Evolutionary conservation across 768 basidiomycete species (phyloP).

Genomic region (Asterophora parasitica): DNA sequence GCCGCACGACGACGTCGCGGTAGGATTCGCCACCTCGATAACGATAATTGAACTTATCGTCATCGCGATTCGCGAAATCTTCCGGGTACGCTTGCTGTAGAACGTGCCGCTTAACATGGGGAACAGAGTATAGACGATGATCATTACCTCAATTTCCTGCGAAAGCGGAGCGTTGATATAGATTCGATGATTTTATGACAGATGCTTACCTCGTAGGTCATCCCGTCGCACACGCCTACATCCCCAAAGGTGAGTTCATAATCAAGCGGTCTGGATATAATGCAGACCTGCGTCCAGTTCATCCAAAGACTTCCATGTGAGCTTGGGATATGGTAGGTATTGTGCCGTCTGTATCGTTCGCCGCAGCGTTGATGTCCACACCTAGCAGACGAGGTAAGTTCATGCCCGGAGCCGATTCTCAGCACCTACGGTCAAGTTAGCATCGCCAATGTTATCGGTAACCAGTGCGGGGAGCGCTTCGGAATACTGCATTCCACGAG

Average conservation of each 20-base stretch:
- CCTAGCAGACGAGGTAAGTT: conserved; percentile 37
- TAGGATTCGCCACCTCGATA: conserved; percentile 98
- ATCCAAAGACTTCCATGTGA: conserved; percentile 98
- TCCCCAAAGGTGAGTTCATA: not conserved
- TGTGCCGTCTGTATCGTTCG: conserved; percentile 91
- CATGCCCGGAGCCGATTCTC: not conserved
- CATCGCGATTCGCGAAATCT: conserved; percentile 95
- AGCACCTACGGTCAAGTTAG: conserved; percentile 68
- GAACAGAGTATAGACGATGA: not conserved
- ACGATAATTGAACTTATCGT: conserved; percentile 99
- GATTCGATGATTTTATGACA: not conserved
- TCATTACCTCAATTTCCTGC: conserved; percentile 80
- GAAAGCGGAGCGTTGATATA: not conserved
- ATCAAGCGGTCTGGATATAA: not conserved
- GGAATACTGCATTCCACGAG: conserved; percentile 82
- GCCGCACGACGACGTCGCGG: conserved; percentile 89
- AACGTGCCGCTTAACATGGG: not conserved
- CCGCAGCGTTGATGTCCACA: conserved; percentile 98
- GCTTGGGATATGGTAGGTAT: conserved; percentile 76
- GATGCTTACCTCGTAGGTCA: conserved; percentile 78
- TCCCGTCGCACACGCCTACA: conserved; percentile 89
- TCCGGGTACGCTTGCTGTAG: conserved; percentile 88
- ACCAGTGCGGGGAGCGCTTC: conserved; percentile 82
- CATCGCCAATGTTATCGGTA: conserved; percentile 86
- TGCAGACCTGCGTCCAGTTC: conserved; percentile 86